A percentile compares a stretch with the other conserved stretches of the same genome.
Conservation (phyloP, 768 basidiomycete genomes). For the Asterophora parasitica region DNA sequence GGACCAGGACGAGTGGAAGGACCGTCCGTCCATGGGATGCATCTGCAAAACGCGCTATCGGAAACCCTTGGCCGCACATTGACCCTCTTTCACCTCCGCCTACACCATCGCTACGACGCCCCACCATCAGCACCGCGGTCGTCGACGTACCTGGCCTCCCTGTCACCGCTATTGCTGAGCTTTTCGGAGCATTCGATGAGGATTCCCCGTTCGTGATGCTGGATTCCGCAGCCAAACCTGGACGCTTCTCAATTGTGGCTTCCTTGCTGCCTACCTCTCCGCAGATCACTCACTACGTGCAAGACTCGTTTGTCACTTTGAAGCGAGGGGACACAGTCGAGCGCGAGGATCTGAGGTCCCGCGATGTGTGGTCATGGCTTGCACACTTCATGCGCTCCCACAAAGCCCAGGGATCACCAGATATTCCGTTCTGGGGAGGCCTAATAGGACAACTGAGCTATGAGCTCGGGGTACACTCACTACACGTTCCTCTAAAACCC, state of each 20-base stretch:
- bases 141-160: conserved; percentile 41
- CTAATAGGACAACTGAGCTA: conserved; percentile 76
- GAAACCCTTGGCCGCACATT: conserved; percentile 55
- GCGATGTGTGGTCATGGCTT: conserved; percentile 73
- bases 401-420: conserved; percentile 35
- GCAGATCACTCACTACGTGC: conserved; percentile 53
- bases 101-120: conserved; percentile 18
- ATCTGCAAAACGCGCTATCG: conserved; percentile 31
- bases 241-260: conserved; percentile 69
- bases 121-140: conserved; percentile 27
- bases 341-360: conserved; percentile 40
- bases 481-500: conserved; percentile 38
- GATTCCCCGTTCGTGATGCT: conserved; percentile 61
- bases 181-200: conserved; percentile 56
- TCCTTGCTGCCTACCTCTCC: conserved; percentile 49
- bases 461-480: conserved; percentile 63
- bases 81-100: conserved; percentile 22
- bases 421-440: conserved; percentile 82
- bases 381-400: conserved; percentile 58
- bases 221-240: conserved; percentile 74
- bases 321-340: conserved; percentile 29
- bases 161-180: conserved; percentile 50
- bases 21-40: conserved; percentile 37
- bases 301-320: conserved; percentile 45
- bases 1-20: conserved; percentile 42